Evolutionary conservation across 306 rosid genomes (phyloP), one percentile per base, ranked within the genome.

Genomic region (Cicer cuneatum): DNA sequence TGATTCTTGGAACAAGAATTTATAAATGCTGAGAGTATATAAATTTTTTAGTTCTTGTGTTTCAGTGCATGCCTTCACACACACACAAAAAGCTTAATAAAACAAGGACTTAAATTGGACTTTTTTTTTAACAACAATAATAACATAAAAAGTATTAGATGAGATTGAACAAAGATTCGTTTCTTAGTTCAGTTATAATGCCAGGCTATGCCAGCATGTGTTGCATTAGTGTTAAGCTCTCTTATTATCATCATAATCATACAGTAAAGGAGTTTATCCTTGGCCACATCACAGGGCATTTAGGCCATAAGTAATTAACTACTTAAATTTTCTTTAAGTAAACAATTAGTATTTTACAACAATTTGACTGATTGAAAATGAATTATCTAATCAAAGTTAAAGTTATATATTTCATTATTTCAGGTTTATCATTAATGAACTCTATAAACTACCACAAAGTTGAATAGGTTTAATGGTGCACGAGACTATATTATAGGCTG

Each of bases 111-210:
- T 13, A 16, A 54, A 2, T 24, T 58, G 39, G 51, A 42, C 46
- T 51, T 5, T 63, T 62, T 39, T 54, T 49, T 69, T 14, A 1
- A 19, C 1, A 35, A 33, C 0, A 33, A 59, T 33, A 59, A 11
- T 59, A 59, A 35, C 19, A 33, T 59, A 41, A 16, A 77, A 82
- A 64, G 83, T 68, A 68, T 29, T 29, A 29, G 35, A 29, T 29
- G 35, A 75, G 63, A 59, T 68, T 41, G 74, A 33, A 37, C 45
- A 56, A 80, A 86, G 85, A 91, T 84, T 88, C 96, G 76, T 89
- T 91, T 47, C 97, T 93, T 93, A 83, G 81, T 87, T 85, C 87
- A 66, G 91, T 86, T 86, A 89, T 81, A 85, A 67, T 69, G 87
- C 54, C 86, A 81, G 68, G 77, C 78, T 40, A 74, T 78, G 78